Evolutionary conservation across 768 basidiomycete genomes (phyloP), one percentile per base, ranked within the genome.

Genomic region (Cystoderma amianthinum): DNA sequence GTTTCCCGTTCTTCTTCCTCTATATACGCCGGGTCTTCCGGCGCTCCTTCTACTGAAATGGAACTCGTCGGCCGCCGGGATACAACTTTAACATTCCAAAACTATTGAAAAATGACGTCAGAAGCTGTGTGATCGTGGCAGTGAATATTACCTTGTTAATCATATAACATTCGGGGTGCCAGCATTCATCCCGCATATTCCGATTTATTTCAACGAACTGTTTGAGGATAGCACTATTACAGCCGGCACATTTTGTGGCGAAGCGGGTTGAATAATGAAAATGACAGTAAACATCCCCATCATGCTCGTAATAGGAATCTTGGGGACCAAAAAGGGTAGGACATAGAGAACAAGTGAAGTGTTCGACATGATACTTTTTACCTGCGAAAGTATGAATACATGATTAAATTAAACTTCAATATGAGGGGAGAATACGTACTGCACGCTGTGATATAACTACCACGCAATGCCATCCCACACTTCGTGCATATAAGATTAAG

Each of bases 81-180:
- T 44, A 79, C 81, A 3, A 91, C 82, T 62, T 97, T 96, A 59
- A 98, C 94, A 59, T 98, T 99, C 96, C 96, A 98, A 64, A 98
- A 98, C 92, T 96, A 58, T 11, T 15, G 6, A 30, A 9, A 30
- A 7, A 36, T 36, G 12, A 15, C 18, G 34, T 36, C 18, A 36
- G 18, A 36, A 17, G 34, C 34, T 19, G 18, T 36, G 18, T n/a
- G 16, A 7, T 36, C 18, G 9, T 17, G 34, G 18, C 12, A 36
- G 34, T 6, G 20, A 16, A 39, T 13, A 7, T 10, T 48, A 95
- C 94, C 75, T 98, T 98, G 65, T 97, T 95, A 51, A 99, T 97
- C 95, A 97, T 97, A 63, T 98, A 97, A 61, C 96, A 99, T 62
- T 99, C 96, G 41, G 96, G 96, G 73, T 99, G 96, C 95, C 96